These are phyloP conservation scores for Claviceps arundinis DNA, from an alignment of 2,329 filamentous ascomycete species.

Conservation along the genomic window DNA sequence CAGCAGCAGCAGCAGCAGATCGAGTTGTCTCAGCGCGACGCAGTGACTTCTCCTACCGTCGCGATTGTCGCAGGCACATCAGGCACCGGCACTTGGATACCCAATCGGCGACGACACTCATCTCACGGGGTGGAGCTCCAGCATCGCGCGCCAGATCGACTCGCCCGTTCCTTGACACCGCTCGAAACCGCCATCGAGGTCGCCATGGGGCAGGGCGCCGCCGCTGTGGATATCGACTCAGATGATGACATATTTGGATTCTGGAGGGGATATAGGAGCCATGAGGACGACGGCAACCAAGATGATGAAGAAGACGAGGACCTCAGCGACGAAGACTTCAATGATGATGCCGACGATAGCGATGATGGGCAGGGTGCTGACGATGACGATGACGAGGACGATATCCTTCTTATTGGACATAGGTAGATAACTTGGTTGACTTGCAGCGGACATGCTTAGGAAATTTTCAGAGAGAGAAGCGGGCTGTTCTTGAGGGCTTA, in stretches of 20 bases:
- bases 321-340: constrained; percentile 28
- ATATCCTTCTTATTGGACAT: constrained; percentile 38
- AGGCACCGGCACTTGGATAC: constrained; percentile 4
- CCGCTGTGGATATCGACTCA: constrained; percentile 29
- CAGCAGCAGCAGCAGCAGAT: constrained; percentile 2
- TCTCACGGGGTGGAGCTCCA: constrained; percentile 23
- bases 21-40: not conserved
- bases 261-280: constrained; percentile 30
- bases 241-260: constrained; percentile 45
- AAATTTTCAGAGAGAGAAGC: not conserved
- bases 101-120: constrained; percentile 25
- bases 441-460: no score
- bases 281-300: constrained; percentile 26
- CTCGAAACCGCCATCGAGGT: constrained; percentile 15
- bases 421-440: constrained; percentile 19
- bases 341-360: constrained; percentile 32
- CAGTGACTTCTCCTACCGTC: not conserved
- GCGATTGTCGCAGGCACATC: not conserved
- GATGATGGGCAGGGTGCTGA: constrained; percentile 29
- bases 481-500: not conserved
- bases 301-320: constrained; percentile 33
- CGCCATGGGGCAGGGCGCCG: constrained; percentile 13
- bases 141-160: constrained; percentile 23
- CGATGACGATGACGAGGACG: constrained; percentile 31
- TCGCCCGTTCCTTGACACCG: constrained; percentile 33